Conservation (phyloP, 139 green algal genomes). For the Coelastrella sp. region DNA sequence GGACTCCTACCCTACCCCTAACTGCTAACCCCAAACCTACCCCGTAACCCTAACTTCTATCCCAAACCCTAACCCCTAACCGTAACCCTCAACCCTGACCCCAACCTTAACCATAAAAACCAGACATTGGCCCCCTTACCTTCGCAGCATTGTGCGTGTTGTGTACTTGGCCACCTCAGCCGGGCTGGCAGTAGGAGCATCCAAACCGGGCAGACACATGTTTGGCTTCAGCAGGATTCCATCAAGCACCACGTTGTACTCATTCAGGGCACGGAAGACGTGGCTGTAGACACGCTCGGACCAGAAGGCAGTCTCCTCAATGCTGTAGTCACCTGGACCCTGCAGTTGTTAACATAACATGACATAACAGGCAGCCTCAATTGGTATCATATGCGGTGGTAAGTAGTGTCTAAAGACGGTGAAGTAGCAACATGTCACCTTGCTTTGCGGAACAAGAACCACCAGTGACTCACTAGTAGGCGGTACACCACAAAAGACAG, state of each 20-base stretch:
- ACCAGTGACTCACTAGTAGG: too few species aligned
- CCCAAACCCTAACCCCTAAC: too few species aligned
- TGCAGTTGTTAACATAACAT: not conserved
- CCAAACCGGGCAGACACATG: conserved; percentile 56
- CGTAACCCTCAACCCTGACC: too few species aligned
- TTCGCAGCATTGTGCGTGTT: conserved; percentile 79
- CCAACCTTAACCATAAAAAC: not conserved
- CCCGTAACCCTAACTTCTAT: too few species aligned
- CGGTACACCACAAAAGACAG: too few species aligned
- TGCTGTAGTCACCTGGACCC: conserved; percentile 54
- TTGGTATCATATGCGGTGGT: too few species aligned
- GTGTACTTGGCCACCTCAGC: conserved; percentile 81
- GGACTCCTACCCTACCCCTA: too few species aligned
- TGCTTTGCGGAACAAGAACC: too few species aligned
- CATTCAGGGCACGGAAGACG: conserved; percentile 84
- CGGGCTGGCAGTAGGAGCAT: conserved; percentile 51
- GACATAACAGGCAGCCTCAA: not conserved
- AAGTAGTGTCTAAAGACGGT: too few species aligned
- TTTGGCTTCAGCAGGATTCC: conserved; percentile 97
- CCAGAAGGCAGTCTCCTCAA: conserved; percentile 91
- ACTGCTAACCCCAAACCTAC: too few species aligned
- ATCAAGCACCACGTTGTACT: conserved; percentile 92
- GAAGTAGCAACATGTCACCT: too few species aligned
- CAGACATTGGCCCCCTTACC: not conserved
- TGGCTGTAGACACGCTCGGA: conserved; percentile 77